Evolutionary conservation across 2,329 filamentous ascomycete genomes (phyloP).

Genomic region (Epichloe gansuensis): DNA sequence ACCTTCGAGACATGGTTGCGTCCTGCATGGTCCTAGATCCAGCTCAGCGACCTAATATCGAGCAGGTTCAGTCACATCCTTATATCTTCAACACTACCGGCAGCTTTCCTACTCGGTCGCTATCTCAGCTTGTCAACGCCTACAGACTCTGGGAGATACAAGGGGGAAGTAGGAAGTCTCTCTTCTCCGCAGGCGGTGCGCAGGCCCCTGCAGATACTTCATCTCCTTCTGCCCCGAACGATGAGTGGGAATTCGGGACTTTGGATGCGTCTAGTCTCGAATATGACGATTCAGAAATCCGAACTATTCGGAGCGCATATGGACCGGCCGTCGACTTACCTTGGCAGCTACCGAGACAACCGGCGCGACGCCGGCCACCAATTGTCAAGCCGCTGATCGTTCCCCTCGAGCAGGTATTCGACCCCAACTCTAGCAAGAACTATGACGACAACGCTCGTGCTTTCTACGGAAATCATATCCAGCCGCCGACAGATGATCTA

Average conservation of each 20-base stretch:
- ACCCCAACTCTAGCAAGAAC: neutral
- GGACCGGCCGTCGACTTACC: too few relatives aligned
- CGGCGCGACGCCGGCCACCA: too few relatives aligned
- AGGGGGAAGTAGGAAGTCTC: slow-evolving; percentile 58
- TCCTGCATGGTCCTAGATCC: slow-evolving; percentile 62
- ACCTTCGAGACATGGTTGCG: slow-evolving; percentile 30
- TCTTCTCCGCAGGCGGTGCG: slow-evolving; percentile 48
- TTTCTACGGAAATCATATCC: neutral
- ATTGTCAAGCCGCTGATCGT: neutral
- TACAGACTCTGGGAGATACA: slow-evolving; percentile 66
- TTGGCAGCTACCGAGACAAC: too few relatives aligned
- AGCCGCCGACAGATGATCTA: neutral
- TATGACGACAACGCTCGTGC: neutral
- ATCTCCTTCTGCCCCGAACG: slow-evolving; percentile 33
- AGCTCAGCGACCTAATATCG: slow-evolving; percentile 53
- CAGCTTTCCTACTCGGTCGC: slow-evolving; percentile 48
- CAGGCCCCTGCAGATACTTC: slow-evolving; percentile 35
- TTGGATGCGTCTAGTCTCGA: too few relatives aligned
- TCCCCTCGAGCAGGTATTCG: neutral
- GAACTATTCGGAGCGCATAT: too few relatives aligned
- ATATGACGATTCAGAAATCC: too few relatives aligned
- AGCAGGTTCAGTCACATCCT: slow-evolving; percentile 54
- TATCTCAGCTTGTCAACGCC: slow-evolving; percentile 54
- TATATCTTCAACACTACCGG: slow-evolving; percentile 53
- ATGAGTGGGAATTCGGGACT: slow-evolving; percentile 57